Conservation (phyloP, 2,329 filamentous ascomycete species). For the Epichloe glyceriae region DNA sequence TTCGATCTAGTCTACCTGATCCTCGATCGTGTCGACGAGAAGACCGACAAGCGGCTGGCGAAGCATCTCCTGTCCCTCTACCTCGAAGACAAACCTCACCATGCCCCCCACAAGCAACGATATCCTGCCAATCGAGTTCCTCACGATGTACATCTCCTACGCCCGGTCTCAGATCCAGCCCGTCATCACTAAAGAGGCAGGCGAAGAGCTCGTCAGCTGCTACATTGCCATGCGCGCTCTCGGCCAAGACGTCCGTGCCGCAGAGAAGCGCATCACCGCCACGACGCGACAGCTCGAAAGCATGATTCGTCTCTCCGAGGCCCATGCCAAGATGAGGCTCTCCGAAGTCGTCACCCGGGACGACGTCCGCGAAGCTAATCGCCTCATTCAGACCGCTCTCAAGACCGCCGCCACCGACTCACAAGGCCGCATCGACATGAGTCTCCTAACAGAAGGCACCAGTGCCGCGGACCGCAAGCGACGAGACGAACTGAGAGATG, state of each 20-base stretch:
- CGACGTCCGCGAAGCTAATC: constrained; percentile 83
- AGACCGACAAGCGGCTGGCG: constrained; percentile 74
- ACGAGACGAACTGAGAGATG: constrained; percentile 73
- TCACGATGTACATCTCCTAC: constrained; percentile 95
- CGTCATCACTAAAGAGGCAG: constrained; percentile 63
- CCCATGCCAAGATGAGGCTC: constrained; percentile 95
- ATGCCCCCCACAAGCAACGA: constrained; percentile 59
- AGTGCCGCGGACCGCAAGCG: constrained; percentile 74
- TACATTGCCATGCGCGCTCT: constrained; percentile 95
- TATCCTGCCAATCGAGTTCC: constrained; percentile 83
- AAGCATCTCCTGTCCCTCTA: constrained; percentile 95
- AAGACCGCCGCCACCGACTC: constrained; percentile 96
- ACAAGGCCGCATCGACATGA: constrained; percentile 92
- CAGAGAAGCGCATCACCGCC: constrained; percentile 93
- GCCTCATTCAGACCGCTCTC: constrained; percentile 83
- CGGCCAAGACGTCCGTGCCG: constrained; percentile 71
- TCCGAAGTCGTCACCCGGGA: constrained; percentile 58
- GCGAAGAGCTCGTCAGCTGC: constrained; percentile 68
- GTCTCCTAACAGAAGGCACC: constrained; percentile 85
- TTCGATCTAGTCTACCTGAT: constrained; percentile 97
- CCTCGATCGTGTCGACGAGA: constrained; percentile 85
- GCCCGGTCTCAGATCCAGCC: constrained; percentile 80
- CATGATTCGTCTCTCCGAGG: constrained; percentile 95
- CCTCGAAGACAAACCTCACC: constrained; percentile 84
- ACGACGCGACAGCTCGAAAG: constrained; percentile 94